Evolutionary conservation across 345 rosid species (phyloP), one percentile per base, ranked within the genome.

Genomic region (Aquilaria sinensis): DNA sequence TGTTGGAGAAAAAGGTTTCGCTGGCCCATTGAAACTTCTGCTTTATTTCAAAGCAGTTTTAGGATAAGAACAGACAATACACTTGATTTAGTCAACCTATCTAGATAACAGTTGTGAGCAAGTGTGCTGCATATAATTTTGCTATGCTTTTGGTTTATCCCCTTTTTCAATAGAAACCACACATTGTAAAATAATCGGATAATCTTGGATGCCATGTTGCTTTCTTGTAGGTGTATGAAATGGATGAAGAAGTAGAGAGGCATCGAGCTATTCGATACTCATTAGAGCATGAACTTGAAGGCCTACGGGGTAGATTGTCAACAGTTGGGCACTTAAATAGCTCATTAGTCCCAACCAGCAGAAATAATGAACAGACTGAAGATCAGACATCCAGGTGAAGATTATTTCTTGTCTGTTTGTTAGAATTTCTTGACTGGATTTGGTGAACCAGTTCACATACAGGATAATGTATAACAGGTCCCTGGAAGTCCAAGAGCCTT

Each of bases 1-100:
- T 87, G 60, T 69, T 92, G 81, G 98, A 89, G 85, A 80, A 73
- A 76, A 87, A 87, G 96, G 98, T 89, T 52, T 64, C 83, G 66
- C 61, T 64, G 84, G 66, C 63, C 62, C 46, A 67, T 31, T 61
- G 34, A 9, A 47, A 16, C 32, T 47, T 72, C 8, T 10, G 32
- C 49, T 66, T 47, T 31, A 31, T 50, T 2, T 10, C n/a, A 61
- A 55, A 37, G 34, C 9, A 31, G 48, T 43, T 46, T 31, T 16
- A 62, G 49, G 34, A 41, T 49, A 53, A 33, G 58, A 50, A 47
- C 45, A 7, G 31, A 5, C 43, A 37, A 29, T 47, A 53, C 60
- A 16, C 45, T 10, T 31, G 10, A 41, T 31, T 51, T 11, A 3
- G 30, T 33, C 50, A 33, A 54, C 51, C 33, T 60, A 16, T 32